phyloP scores from a whole-genome alignment of 2,329 filamentous ascomycete species.

The Mariannaea elegans region DNA sequence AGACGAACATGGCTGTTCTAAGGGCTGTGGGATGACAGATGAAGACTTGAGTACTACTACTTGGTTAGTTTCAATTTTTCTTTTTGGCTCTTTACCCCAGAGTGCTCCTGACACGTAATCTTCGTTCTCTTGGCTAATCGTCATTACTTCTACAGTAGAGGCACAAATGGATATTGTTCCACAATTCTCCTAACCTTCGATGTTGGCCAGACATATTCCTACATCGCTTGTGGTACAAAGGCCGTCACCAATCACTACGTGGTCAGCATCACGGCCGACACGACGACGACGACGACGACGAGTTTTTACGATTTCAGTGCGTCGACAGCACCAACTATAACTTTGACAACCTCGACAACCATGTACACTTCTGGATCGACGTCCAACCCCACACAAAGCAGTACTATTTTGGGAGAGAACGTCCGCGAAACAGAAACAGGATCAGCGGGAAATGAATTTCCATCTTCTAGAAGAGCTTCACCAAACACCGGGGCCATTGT shows the following conservation, averaged over 20 bases:
- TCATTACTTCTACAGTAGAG: not conserved
- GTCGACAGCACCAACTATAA: not conserved
- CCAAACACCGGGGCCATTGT: not conserved
- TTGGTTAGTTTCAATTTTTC: slow-evolving; percentile 40
- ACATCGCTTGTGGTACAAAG: slow-evolving; percentile 45
- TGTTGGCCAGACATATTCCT: slow-evolving; percentile 46
- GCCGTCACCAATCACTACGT: slow-evolving; percentile 38
- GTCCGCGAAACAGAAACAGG: not conserved
- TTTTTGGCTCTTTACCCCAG: not conserved
- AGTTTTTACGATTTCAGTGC: not conserved
- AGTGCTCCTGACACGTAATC: no score
- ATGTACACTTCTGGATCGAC: not conserved
- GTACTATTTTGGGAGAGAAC: not conserved
- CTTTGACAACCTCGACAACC: not conserved
- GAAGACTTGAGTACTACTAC: slow-evolving; percentile 44
- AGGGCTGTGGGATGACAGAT: slow-evolving; percentile 43
- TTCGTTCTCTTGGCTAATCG: no score
- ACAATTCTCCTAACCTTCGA: slow-evolving; percentile 45
- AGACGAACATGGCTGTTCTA: slow-evolving; percentile 43
- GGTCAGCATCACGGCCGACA: slow-evolving; percentile 24
- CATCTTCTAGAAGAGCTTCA: not conserved
- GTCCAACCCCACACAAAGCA: not conserved
- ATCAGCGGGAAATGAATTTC: not conserved
- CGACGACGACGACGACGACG: not conserved
- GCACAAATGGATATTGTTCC: slow-evolving; percentile 41